phyloP scores from a whole-genome alignment of 2,329 filamentous ascomycete genomes.

The Pseudocercospora vitis region DNA sequence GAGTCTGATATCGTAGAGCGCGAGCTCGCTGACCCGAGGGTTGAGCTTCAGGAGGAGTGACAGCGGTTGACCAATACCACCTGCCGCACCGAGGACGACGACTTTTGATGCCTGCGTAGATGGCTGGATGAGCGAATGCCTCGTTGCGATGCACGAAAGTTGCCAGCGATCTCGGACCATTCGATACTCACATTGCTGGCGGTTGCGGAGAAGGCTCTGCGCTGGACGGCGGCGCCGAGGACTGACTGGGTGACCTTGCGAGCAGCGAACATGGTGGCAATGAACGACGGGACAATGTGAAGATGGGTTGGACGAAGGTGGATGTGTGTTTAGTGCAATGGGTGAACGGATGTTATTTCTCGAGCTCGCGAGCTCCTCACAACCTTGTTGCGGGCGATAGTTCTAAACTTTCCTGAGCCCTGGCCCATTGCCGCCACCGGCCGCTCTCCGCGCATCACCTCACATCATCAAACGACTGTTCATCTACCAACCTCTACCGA shows the following conservation, averaged over 20 bases:
- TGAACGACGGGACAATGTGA: neutral
- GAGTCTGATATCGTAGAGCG: conserved; percentile 96
- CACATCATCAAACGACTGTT: no score
- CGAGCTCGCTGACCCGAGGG: conserved; percentile 87
- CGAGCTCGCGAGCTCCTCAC: neutral
- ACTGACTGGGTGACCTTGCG: conserved; percentile 45
- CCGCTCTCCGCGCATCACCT: no score
- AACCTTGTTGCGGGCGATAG: neutral
- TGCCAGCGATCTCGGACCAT: neutral
- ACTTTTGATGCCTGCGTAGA: conserved; percentile 83
- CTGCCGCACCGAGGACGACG: conserved; percentile 90
- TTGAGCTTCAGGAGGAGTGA: conserved; percentile 99
- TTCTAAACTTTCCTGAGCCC: neutral
- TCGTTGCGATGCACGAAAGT: neutral
- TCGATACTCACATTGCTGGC: conserved; percentile 49
- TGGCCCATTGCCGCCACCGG: no score
- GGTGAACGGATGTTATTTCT: neutral
- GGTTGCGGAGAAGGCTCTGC: conserved; percentile 55
- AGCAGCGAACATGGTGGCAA: conserved; percentile 68
- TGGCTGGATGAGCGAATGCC: neutral
- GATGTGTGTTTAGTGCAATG: neutral
- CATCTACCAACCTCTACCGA: neutral
- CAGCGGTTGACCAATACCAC: conserved; percentile 97
- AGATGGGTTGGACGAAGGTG: neutral
- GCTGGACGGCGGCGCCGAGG: conserved; percentile 50